A percentile compares a stretch with the other conserved stretches of the same genome.
These are phyloP conservation scores for Mrakia frigida DNA, from an alignment of 768 basidiomycete genomes.

Conservation along the genomic window DNA sequence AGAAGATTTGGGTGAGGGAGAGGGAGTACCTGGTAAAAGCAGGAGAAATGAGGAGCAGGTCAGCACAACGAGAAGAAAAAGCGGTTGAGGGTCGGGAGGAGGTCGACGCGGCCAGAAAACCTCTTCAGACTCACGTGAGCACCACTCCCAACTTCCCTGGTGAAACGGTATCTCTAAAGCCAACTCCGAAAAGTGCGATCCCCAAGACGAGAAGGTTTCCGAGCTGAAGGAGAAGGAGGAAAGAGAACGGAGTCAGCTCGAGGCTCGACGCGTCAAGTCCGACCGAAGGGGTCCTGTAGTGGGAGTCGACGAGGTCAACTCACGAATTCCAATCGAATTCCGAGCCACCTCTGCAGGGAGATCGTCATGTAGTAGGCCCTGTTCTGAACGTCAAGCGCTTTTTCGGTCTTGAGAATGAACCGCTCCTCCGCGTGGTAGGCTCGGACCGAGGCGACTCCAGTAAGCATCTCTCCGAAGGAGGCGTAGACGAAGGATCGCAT, in stretches of 20 bases:
- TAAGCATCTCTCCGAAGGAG: slow-evolving; percentile 85
- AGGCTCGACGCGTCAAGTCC: neutral
- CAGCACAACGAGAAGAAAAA: neutral
- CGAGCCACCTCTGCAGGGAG: slow-evolving; percentile 58
- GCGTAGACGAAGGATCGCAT: slow-evolving; percentile 88
- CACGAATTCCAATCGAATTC: slow-evolving; percentile 47
- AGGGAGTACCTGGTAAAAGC: neutral
- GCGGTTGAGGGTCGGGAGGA: no score
- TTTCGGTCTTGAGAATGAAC: slow-evolving; percentile 68
- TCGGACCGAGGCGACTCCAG: slow-evolving; percentile 67
- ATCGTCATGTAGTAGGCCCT: slow-evolving; percentile 45
- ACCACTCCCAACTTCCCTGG: slow-evolving; percentile 75
- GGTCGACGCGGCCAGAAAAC: neutral
- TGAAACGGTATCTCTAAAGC: slow-evolving; percentile 64
- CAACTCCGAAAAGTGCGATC: slow-evolving; percentile 74
- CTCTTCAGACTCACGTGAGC: slow-evolving; percentile 62
- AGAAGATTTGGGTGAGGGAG: slow-evolving; percentile 23
- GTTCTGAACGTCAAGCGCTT: slow-evolving; percentile 72
- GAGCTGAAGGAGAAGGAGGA: slow-evolving; percentile 68
- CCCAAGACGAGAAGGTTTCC: slow-evolving; percentile 60
- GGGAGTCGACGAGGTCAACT: neutral
- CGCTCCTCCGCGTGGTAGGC: slow-evolving; percentile 75
- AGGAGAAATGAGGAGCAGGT: neutral
- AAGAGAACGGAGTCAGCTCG: neutral
- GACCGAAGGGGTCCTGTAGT: no score